These are phyloP conservation scores for Linanthus parryae DNA, from an alignment of 148 eudicot genomes.

Conservation along the genomic window DNA sequence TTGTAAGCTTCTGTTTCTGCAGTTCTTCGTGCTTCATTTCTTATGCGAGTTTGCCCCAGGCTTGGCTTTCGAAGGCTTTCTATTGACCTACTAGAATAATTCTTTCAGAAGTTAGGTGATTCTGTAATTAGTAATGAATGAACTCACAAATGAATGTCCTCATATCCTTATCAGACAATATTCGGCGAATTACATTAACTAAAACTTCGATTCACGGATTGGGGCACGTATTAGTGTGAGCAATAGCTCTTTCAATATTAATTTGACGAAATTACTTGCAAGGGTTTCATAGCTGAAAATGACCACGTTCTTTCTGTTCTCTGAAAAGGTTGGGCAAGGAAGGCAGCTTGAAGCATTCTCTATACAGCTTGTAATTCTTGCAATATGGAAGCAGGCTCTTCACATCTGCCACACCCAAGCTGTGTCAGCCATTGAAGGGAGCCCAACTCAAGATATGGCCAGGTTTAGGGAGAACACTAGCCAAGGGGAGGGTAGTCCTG, in stretches of 20 bases:
- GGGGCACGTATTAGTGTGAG: too few species aligned
- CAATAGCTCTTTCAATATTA: too few species aligned
- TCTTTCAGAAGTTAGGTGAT: neutral
- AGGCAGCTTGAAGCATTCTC: slow-evolving; percentile 88
- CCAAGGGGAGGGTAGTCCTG: slow-evolving; percentile 32
- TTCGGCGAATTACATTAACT: too few species aligned
- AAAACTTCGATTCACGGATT: too few species aligned
- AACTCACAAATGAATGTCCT: neutral
- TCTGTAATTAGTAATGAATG: neutral
- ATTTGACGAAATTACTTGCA: too few species aligned
- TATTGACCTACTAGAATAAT: neutral
- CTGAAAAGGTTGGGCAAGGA: slow-evolving; percentile 44
- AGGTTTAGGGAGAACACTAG: slow-evolving; percentile 30
- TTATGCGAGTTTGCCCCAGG: neutral
- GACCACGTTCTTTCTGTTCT: slow-evolving; percentile 13
- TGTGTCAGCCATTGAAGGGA: slow-evolving; percentile 66
- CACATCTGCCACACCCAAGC: slow-evolving; percentile 84
- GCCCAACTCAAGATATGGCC: slow-evolving; percentile 38
- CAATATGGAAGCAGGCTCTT: slow-evolving; percentile 92
- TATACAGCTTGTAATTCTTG: slow-evolving; percentile 85
- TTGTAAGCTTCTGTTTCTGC: too few species aligned
- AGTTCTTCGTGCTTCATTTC: too few species aligned
- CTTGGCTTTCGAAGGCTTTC: neutral
- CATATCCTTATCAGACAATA: too few species aligned
- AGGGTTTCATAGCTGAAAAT: too few species aligned